Percentiles rank a stretch among this genome's conserved stretches.
These are phyloP conservation scores for Fraxinus paxiana DNA, from an alignment of 305 asterid genomes.

Conservation along the genomic window DNA sequence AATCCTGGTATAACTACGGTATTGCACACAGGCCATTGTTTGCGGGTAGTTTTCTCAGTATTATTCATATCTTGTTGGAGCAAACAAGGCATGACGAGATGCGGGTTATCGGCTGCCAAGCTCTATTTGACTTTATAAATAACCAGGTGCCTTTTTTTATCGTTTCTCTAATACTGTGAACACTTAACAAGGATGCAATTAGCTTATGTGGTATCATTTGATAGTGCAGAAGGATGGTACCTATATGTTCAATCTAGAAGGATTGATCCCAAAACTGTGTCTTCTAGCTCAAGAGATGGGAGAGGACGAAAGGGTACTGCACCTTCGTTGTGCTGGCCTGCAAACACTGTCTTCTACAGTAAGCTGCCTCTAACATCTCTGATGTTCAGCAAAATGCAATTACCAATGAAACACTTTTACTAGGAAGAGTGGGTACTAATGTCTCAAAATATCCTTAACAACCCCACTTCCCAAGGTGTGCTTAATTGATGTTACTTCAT, in stretches of 20 bases:
- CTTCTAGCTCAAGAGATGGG: slow-evolving; percentile 72
- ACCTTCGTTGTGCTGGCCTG: slow-evolving; percentile 63
- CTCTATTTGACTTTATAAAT: slow-evolving; percentile 73
- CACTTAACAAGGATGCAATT: slow-evolving; percentile 14
- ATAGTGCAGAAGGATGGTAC: slow-evolving; percentile 60
- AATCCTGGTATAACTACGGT: slow-evolving; percentile 21
- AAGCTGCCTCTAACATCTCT: slow-evolving; percentile 23
- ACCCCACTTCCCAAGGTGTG: background rate
- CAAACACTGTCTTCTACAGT: slow-evolving; percentile 70
- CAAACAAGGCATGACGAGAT: slow-evolving; percentile 62
- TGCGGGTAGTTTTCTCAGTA: slow-evolving; percentile 70
- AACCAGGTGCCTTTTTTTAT: slow-evolving; percentile 51
- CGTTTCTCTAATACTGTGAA: slow-evolving; percentile 1
- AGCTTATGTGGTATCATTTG: slow-evolving; percentile 23
- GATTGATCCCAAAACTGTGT: slow-evolving; percentile 73
- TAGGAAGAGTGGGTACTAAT: background rate
- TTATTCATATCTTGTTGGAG: slow-evolving; percentile 60
- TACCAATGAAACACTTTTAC: slow-evolving; percentile 16
- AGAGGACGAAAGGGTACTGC: slow-evolving; percentile 46
- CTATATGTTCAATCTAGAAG: slow-evolving; percentile 69
- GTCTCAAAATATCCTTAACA: background rate
- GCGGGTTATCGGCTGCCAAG: slow-evolving; percentile 56
- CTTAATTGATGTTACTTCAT: background rate
- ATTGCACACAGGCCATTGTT: slow-evolving; percentile 61
- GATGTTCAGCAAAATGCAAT: slow-evolving; percentile 12